Evolutionary conservation across 2,329 filamentous ascomycete species (phyloP), one percentile per base, ranked within the genome.

Genomic region (Colletotrichum sp.): DNA sequence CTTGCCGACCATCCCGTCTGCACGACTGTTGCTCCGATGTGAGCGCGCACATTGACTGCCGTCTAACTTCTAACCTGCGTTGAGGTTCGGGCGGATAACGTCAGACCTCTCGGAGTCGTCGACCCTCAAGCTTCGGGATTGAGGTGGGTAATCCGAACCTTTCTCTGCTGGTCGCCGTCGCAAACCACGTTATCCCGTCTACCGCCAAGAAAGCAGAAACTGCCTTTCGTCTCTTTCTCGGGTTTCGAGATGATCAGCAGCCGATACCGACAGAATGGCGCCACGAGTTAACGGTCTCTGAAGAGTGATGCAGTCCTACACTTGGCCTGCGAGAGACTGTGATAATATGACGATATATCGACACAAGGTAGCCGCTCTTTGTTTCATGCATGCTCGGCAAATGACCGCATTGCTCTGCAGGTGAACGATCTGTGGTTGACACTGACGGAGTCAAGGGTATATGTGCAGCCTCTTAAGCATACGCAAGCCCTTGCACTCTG

Each of bases 41-140:
- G 44, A 75, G 68, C 34, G 68, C 19, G 63, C 39, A 39, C 34
- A 39, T 32, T 68, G 34, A 60, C 70, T 64, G 28, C 25, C 27
- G 19, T 25, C 39, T 44, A 73, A 36, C 34, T 74, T 76, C 36
- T 68, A 9, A 22, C 28, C 70, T 69, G 11, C 59, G 28, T 69
- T 55, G 48, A 44, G 44, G 74, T 76, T 76, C 70, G 71, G 74
- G 74, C 34, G 65, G 59, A 52, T 44, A 65, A 68, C 64, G 28
- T 68, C 59, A 65, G 57, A 36, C 44, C 22, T 39, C 9, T 76
- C 64, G 70, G 63, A n/a, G 55, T 44, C 59, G 34, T 48, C 64
- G 32, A 25, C 32, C 16, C 59, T 65, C 57, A 32, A 60, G 55
- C 64, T 25, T 59, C 30, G 30, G 22, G 11, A 13, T 48, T 13